Evolutionary conservation across 331 rosid species (phyloP).

Genomic region (Ulmus americana): DNA sequence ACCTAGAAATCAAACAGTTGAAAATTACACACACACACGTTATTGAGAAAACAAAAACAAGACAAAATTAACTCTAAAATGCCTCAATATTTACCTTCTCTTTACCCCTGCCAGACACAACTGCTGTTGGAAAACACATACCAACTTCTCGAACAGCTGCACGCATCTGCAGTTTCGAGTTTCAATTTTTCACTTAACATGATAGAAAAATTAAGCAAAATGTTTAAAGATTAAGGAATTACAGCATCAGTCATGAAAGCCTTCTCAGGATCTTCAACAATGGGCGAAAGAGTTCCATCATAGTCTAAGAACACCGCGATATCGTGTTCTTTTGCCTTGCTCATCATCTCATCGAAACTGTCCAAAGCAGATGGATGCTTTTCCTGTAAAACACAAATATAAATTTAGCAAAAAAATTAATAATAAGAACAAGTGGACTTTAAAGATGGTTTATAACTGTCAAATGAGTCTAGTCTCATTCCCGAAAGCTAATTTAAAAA

Average conservation of each 20-base stretch:
- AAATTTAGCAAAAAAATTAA: not conserved
- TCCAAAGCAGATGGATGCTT: slow-evolving; percentile 49
- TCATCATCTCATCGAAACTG: slow-evolving; percentile 45
- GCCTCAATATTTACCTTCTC: slow-evolving; percentile 29
- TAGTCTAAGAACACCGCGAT: slow-evolving; percentile 53
- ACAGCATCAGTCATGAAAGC: slow-evolving; percentile 49
- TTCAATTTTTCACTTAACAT: not conserved
- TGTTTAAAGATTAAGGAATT: not conserved
- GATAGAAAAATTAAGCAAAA: not conserved
- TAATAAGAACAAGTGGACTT: too few relatives aligned
- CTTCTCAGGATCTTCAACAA: slow-evolving; percentile 41
- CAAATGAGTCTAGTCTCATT: too few relatives aligned
- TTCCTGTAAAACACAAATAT: slow-evolving; percentile 22
- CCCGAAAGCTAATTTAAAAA: too few relatives aligned
- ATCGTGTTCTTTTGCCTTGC: slow-evolving; percentile 31
- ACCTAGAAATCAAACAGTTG: slow-evolving; percentile 21
- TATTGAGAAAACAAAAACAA: too few relatives aligned
- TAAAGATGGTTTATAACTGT: too few relatives aligned
- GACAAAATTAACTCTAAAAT: too few relatives aligned
- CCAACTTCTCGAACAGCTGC: slow-evolving; percentile 36
- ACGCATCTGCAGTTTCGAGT: slow-evolving; percentile 40
- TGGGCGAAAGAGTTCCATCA: slow-evolving; percentile 57
- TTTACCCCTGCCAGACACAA: slow-evolving; percentile 41
- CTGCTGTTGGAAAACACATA: slow-evolving; percentile 40
- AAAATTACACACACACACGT: not conserved